Evolutionary conservation across 2,329 filamentous ascomycete genomes (phyloP).

Genomic region (Colletotrichum tropicicola): DNA sequence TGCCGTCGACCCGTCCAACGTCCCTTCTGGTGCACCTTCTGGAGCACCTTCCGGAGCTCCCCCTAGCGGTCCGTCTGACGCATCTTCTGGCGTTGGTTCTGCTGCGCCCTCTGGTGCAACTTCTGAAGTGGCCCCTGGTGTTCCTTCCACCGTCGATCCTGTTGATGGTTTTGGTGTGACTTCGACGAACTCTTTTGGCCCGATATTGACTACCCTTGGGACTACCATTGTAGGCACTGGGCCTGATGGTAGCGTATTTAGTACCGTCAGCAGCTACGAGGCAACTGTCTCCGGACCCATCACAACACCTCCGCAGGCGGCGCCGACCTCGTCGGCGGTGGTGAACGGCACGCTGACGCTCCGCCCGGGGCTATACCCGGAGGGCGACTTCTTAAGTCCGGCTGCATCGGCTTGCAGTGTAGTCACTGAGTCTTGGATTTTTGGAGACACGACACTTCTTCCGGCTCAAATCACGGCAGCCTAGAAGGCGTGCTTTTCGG

Average conservation of each 20-base stretch:
- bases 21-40: too few relatives aligned
- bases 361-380: slow-evolving; percentile 18
- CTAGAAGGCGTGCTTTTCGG: too few relatives aligned
- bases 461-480: not conserved
- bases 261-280: slow-evolving; percentile 3
- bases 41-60: too few relatives aligned
- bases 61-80: too few relatives aligned
- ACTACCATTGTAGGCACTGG: slow-evolving; percentile 14
- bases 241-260: slow-evolving; percentile 5
- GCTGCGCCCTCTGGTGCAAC: too few relatives aligned
- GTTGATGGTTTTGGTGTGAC: too few relatives aligned
- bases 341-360: slow-evolving; percentile 23
- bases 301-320: not conserved
- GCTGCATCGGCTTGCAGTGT: slow-evolving; percentile 8
- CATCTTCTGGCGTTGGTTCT: too few relatives aligned
- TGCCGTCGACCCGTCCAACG: too few relatives aligned
- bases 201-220: not conserved
- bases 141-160: too few relatives aligned
- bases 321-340: slow-evolving; percentile 10
- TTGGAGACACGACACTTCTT: slow-evolving; percentile 17
- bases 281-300: not conserved
- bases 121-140: too few relatives aligned
- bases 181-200: too few relatives aligned
- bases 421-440: slow-evolving; percentile 20
- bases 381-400: not conserved